phyloP scores from a whole-genome alignment of 1,284 basidiomycete genomes.

The Singerocomus inundabilis region DNA sequence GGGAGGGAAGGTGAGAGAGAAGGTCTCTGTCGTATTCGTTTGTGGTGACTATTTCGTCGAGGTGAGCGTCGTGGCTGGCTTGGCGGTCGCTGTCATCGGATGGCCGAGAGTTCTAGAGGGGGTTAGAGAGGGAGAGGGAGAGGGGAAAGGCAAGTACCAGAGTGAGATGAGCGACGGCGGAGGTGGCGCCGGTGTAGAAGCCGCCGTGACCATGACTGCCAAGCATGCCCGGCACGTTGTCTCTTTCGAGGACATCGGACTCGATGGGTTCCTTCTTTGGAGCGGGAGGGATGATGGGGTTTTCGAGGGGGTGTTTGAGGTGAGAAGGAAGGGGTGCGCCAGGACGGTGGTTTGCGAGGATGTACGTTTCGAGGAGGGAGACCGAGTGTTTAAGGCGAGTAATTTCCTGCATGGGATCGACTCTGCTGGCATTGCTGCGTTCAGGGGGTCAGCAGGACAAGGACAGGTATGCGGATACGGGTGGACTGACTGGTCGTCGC shows the following conservation, averaged over 20 bases:
- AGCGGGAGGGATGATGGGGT: conserved; percentile 30
- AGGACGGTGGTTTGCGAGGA: conserved; percentile 51
- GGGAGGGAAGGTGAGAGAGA: conserved; percentile 59
- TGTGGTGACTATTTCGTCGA: conserved; percentile 42
- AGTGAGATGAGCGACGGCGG: conserved; percentile 63
- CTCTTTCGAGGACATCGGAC: conserved; percentile 45
- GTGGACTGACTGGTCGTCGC: conserved; percentile 57
- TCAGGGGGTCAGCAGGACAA: conserved; percentile 17
- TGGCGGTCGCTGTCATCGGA: conserved; percentile 54
- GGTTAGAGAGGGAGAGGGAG: conserved; percentile 13
- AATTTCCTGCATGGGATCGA: conserved; percentile 73
- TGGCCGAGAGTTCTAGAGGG: conserved; percentile 43
- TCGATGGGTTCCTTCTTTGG: conserved; percentile 56
- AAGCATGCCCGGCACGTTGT: conserved; percentile 59
- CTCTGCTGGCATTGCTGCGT: conserved; percentile 46
- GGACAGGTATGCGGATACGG: conserved; percentile 1
- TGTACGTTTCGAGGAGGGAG: conserved; percentile 65
- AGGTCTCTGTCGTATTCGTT: conserved; percentile 69
- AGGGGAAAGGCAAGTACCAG: conserved; percentile 41
- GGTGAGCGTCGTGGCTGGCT: conserved; percentile 41
- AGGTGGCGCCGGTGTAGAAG: conserved; percentile 71
- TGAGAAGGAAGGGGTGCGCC: conserved; percentile 23
- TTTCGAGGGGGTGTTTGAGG: conserved; percentile 37
- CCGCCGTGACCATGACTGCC: conserved; percentile 63
- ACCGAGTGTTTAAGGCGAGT: conserved; percentile 71